Conservation (phyloP, 768 basidiomycete genomes). For the Scleroderma bovista region DNA sequence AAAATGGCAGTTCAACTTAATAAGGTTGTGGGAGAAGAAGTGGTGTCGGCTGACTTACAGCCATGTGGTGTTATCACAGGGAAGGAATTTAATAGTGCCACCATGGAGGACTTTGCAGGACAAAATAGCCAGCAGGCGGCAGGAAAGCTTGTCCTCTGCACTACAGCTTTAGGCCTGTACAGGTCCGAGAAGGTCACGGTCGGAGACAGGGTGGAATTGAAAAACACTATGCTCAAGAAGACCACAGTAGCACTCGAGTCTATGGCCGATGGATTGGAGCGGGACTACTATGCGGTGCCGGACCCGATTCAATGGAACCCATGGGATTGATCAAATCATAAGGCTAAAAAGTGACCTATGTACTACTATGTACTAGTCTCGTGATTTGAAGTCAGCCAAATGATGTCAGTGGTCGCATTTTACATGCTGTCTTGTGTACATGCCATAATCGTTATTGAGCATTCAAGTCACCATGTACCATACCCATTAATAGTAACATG, state of each 20-base stretch:
- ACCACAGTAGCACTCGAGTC: conserved; percentile 49
- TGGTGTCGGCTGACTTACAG: conserved; percentile 53
- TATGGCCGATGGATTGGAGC: conserved; percentile 26
- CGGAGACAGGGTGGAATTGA: conserved; percentile 42
- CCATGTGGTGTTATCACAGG: conserved; percentile 41
- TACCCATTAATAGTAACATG: too few relatives aligned
- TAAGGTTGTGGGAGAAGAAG: conserved; percentile 52
- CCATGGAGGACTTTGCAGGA: conserved; percentile 45
- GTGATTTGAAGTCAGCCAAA: too few relatives aligned
- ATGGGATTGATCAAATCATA: too few relatives aligned
- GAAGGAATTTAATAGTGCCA: conserved; percentile 31
- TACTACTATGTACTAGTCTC: too few relatives aligned
- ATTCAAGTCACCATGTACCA: too few relatives aligned
- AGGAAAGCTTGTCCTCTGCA: conserved; percentile 41
- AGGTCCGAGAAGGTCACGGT: conserved; percentile 31
- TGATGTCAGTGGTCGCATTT: too few relatives aligned
- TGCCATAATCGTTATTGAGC: too few relatives aligned
- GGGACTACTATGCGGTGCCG: too few relatives aligned
- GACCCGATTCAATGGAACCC: too few relatives aligned
- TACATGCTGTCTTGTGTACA: too few relatives aligned
- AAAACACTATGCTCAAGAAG: conserved; percentile 43
- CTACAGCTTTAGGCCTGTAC: conserved; percentile 50
- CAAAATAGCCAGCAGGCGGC: conserved; percentile 3
- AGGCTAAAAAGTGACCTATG: too few relatives aligned
- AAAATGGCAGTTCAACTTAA: conserved; percentile 27